Evolutionary conservation across 176 grass and related monocot species (phyloP).

Genomic region (Carex pumila): DNA sequence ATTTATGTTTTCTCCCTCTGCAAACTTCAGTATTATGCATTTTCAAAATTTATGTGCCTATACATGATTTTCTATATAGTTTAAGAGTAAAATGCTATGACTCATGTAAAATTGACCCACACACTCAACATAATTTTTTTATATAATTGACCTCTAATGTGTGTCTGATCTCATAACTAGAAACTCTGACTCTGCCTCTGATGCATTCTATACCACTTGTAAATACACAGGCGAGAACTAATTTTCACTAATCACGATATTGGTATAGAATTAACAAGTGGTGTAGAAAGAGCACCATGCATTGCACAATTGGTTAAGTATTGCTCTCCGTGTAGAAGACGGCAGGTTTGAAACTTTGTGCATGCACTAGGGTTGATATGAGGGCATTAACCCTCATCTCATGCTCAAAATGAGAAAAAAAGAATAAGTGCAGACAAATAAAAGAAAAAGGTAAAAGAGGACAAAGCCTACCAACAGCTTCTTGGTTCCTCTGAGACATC

Average conservation of each 20-base stretch:
- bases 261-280: not conserved
- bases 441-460: not conserved
- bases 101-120: no score
- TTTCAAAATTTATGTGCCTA: no score
- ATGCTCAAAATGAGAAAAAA: not conserved
- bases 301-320: not conserved
- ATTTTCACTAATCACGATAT: not conserved
- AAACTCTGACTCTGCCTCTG: no score
- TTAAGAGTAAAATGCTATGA: no score
- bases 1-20: not conserved
- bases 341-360: not conserved
- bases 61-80: no score
- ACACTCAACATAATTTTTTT: no score
- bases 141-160: no score
- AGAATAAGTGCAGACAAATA: not conserved
- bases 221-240: not conserved
- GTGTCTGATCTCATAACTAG: no score
- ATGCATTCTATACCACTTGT: not conserved
- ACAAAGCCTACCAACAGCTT: conserved; percentile 65
- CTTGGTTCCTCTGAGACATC: conserved; percentile 98
- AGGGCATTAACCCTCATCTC: not conserved
- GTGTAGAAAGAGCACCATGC: not conserved
- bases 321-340: not conserved
- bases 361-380: not conserved
- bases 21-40: not conserved